These are phyloP conservation scores for Kodamaea suecica DNA, from an alignment of 1,139 yeast species.

Conservation along the genomic window DNA sequence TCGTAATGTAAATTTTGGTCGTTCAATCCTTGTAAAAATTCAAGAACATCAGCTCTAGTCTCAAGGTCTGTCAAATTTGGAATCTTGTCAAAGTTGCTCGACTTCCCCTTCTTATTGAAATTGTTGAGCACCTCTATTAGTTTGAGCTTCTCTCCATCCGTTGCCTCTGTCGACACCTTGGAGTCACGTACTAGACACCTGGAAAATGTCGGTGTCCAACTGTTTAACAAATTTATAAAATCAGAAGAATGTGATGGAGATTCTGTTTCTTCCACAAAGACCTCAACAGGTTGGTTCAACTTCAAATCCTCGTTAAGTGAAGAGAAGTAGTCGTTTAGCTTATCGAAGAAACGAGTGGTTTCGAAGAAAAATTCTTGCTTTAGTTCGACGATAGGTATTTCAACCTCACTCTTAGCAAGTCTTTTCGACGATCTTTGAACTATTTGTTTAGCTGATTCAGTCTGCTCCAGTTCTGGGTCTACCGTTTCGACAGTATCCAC, in stretches of 20 bases:
- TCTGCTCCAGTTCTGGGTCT: conserved; percentile 1
- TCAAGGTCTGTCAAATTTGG: conserved; percentile 16
- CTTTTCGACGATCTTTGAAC: conserved; percentile 40
- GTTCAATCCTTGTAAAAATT: conserved; percentile 31
- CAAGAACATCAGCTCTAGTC: conserved; percentile 18
- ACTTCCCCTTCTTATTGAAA: conserved; percentile 26
- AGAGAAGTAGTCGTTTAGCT: conserved; percentile 18
- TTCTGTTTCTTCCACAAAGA: background rate
- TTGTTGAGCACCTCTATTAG: conserved; percentile 38
- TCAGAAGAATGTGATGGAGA: background rate
- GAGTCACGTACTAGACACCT: conserved; percentile 6
- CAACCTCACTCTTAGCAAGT: conserved; percentile 28
- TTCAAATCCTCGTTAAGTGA: background rate
- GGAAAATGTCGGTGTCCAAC: conserved; percentile 22
- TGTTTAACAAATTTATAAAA: conserved; percentile 16
- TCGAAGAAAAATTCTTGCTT: conserved; percentile 25
- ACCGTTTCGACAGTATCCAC: conserved; percentile 7
- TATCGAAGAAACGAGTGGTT: conserved; percentile 22
- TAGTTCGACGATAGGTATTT: conserved; percentile 19
- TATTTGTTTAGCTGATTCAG: background rate
- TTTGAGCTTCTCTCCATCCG: conserved; percentile 33
- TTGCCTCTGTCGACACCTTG: conserved; percentile 9
- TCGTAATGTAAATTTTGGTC: conserved; percentile 37
- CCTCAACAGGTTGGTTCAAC: background rate
- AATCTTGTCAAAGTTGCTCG: conserved; percentile 12